Evolutionary conservation across 306 rosid species (phyloP).

Genomic region (Prunus davidiana): DNA sequence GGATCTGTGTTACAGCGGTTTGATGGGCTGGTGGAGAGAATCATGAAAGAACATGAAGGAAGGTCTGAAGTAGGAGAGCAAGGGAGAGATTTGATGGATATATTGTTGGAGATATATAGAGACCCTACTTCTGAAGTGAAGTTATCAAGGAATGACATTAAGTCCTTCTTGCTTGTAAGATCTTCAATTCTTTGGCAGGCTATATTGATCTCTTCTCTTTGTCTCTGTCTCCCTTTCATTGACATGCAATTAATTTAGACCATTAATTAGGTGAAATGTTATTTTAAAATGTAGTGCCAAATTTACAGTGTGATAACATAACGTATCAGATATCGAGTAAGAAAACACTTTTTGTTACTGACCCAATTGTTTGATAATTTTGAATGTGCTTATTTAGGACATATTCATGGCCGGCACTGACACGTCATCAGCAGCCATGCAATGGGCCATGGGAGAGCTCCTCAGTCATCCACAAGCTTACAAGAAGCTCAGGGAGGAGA

Average conservation of each 20-base stretch:
- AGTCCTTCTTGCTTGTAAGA: slow-evolving; percentile 61
- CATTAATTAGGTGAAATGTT: no score
- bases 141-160: slow-evolving; percentile 50
- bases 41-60: slow-evolving; percentile 51
- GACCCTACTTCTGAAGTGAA: slow-evolving; percentile 51
- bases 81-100: slow-evolving; percentile 50
- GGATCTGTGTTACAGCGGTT: slow-evolving; percentile 23
- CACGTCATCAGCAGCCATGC: slow-evolving; percentile 35
- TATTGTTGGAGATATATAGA: slow-evolving; percentile 38
- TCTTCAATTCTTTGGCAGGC: no score
- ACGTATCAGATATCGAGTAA: no score
- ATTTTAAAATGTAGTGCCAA: no score
- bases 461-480: slow-evolving; percentile 27
- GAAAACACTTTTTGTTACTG: no score
- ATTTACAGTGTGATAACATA: no score
- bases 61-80: slow-evolving; percentile 4
- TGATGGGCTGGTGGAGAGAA: slow-evolving; percentile 50
- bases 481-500: slow-evolving; percentile 45
- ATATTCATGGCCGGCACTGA: slow-evolving; percentile 53
- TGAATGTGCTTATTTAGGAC: slow-evolving; percentile 35
- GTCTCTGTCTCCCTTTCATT: not conserved
- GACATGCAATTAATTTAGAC: not conserved
- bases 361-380: not conserved
- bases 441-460: slow-evolving; percentile 55
- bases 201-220: not conserved